Evolutionary conservation across 257 asterid genomes (phyloP).

Genomic region (Solanum rostratum): DNA sequence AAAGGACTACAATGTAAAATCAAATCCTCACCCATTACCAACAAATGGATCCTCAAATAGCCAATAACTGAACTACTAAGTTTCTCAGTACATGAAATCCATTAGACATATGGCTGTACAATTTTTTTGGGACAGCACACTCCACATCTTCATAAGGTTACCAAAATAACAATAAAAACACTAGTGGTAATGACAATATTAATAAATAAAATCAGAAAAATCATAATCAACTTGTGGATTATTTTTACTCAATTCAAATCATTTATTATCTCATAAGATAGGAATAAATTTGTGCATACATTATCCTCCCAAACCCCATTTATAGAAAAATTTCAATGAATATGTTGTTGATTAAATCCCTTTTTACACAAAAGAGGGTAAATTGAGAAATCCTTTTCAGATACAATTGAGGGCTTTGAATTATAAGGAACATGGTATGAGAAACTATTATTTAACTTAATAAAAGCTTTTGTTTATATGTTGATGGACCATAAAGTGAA

Average conservation of each 20-base stretch:
- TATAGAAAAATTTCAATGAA: background rate
- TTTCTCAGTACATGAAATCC: background rate
- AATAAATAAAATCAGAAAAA: background rate
- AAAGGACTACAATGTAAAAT: no score
- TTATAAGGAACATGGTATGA: background rate
- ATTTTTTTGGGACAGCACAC: background rate
- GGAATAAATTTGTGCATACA: background rate
- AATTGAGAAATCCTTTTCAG: background rate
- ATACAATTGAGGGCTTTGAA: background rate
- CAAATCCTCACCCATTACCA: fast-evolving
- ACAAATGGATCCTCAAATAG: no score
- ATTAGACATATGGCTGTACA: background rate
- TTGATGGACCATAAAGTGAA: background rate
- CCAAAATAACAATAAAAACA: background rate
- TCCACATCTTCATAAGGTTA: background rate
- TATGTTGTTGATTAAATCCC: background rate
- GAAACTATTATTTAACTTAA: background rate
- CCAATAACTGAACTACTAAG: no score
- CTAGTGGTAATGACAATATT: background rate
- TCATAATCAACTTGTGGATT: background rate
- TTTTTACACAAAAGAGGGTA: background rate
- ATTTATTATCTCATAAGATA: background rate
- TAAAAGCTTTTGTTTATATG: background rate
- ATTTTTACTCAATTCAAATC: background rate
- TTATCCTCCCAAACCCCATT: background rate